Conservation (phyloP, 345 rosid genomes). For the Kernera saxatilis region DNA sequence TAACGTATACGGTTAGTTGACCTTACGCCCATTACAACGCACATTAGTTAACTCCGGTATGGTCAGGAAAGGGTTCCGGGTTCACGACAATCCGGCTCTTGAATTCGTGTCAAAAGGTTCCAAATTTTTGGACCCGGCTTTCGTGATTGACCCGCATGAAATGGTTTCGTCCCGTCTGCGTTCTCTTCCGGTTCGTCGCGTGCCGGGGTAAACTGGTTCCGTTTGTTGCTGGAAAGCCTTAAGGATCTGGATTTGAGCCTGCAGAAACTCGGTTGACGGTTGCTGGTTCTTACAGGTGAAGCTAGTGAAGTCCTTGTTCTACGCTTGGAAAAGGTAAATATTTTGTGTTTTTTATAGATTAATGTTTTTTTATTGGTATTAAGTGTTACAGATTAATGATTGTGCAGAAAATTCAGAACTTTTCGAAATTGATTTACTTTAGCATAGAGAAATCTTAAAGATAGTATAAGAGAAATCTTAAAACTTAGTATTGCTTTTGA, state of each 20-base stretch:
- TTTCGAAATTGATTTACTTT: not conserved
- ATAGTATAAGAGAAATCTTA: too few relatives aligned
- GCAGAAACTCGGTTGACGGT: constrained; percentile 55
- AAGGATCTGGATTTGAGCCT: constrained; percentile 57
- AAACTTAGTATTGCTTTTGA: not conserved
- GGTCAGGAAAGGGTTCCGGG: constrained; percentile 82
- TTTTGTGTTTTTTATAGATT: too few relatives aligned
- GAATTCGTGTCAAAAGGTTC: constrained; percentile 51
- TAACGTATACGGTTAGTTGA: too few relatives aligned
- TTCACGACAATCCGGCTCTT: constrained; percentile 95
- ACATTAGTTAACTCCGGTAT: too few relatives aligned
- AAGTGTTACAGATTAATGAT: too few relatives aligned
- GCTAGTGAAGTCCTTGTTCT: constrained; percentile 56
- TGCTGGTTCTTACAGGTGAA: constrained; percentile 60
- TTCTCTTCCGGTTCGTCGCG: constrained; percentile 67
- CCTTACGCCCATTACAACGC: too few relatives aligned
- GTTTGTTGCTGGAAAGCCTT: constrained; percentile 75
- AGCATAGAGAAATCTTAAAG: not conserved
- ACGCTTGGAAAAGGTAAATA: constrained; percentile 62
- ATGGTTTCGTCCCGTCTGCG: constrained; percentile 68
- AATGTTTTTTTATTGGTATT: too few relatives aligned
- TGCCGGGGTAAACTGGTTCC: constrained; percentile 73
- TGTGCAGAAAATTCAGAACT: too few relatives aligned
- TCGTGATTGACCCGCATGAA: constrained; percentile 83
- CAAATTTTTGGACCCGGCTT: constrained; percentile 56